These are phyloP conservation scores for Podospora bellae-mahoneyi DNA, from an alignment of 495 filamentous ascomycete species.

Conservation along the genomic window DNA sequence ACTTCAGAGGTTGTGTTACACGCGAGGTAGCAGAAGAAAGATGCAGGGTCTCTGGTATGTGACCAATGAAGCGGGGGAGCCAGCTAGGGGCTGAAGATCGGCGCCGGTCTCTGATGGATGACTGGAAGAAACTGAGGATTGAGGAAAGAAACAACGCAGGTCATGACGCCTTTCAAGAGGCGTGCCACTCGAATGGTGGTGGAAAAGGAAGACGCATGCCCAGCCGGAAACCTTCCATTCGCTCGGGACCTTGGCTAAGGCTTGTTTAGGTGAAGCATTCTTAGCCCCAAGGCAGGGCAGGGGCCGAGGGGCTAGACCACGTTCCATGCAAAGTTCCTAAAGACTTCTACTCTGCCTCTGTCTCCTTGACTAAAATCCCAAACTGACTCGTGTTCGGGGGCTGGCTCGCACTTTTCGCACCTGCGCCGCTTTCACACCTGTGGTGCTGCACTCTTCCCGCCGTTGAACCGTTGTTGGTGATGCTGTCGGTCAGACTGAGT, in stretches of 20 bases:
- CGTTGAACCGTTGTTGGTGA: no score
- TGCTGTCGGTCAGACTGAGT: no score
- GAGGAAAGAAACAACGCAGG: no score
- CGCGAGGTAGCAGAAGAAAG: background rate
- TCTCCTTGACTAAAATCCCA: no score
- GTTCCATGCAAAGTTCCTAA: background rate
- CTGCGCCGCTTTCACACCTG: no score
- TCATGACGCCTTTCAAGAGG: no score
- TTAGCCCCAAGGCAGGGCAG: background rate
- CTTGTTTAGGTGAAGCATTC: conserved; percentile 6
- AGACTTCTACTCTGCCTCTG: no score
- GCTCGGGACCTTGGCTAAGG: background rate
- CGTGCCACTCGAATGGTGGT: background rate
- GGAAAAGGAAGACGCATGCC: background rate
- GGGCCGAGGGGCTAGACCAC: background rate
- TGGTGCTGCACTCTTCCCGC: no score
- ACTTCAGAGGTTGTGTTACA: background rate
- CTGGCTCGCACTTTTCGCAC: background rate
- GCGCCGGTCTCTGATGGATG: no score
- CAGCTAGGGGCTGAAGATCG: no score
- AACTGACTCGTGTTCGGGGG: background rate
- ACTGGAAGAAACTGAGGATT: no score
- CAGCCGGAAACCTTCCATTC: conserved; percentile 1
- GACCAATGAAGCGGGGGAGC: background rate
- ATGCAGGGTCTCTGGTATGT: background rate